These are phyloP conservation scores for Emydomyces testavorans DNA, from an alignment of 2,329 filamentous ascomycete species.

Conservation along the genomic window DNA sequence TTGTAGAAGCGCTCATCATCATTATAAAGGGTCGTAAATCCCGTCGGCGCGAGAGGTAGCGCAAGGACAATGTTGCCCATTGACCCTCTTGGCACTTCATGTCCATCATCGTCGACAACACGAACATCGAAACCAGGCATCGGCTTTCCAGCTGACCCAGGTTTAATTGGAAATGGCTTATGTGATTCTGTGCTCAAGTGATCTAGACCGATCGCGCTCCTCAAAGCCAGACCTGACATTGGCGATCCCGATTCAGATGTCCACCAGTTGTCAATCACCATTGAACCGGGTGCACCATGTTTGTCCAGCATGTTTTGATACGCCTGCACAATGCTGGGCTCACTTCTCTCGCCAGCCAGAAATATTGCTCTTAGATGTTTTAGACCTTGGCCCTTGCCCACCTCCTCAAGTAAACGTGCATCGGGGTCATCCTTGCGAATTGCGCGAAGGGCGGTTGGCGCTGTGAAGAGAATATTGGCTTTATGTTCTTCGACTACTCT, in stretches of 20 bases:
- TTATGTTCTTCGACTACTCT: slow-evolving; percentile 72
- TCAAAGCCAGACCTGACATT: slow-evolving; percentile 54
- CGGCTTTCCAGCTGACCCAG: slow-evolving; percentile 78
- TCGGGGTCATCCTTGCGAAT: slow-evolving; percentile 77
- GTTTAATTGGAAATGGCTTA: slow-evolving; percentile 53
- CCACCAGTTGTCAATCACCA: slow-evolving; percentile 64
- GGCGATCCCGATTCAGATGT: slow-evolving; percentile 59
- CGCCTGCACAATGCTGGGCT: slow-evolving; percentile 70
- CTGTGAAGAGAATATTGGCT: slow-evolving; percentile 74
- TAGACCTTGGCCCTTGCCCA: slow-evolving; percentile 60
- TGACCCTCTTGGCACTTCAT: slow-evolving; percentile 54
- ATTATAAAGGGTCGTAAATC: slow-evolving; percentile 73
- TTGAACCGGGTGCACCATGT: slow-evolving; percentile 52
- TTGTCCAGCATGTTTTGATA: slow-evolving; percentile 62
- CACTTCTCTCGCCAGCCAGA: slow-evolving; percentile 78
- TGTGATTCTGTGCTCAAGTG: slow-evolving; percentile 33
- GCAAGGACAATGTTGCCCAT: slow-evolving; percentile 91
- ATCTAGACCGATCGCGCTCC: slow-evolving; percentile 50
- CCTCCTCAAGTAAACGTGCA: slow-evolving; percentile 51
- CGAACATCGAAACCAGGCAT: slow-evolving; percentile 87
- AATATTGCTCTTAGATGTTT: slow-evolving; percentile 63
- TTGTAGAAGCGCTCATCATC: slow-evolving; percentile 78
- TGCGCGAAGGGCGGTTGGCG: slow-evolving; percentile 74
- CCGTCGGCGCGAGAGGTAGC: slow-evolving; percentile 72
- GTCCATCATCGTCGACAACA: slow-evolving; percentile 68